Percentiles rank a stretch among this genome's conserved stretches.
phyloP scores from a whole-genome alignment of 345 rosid species.

The Eutrema yunnanense region DNA sequence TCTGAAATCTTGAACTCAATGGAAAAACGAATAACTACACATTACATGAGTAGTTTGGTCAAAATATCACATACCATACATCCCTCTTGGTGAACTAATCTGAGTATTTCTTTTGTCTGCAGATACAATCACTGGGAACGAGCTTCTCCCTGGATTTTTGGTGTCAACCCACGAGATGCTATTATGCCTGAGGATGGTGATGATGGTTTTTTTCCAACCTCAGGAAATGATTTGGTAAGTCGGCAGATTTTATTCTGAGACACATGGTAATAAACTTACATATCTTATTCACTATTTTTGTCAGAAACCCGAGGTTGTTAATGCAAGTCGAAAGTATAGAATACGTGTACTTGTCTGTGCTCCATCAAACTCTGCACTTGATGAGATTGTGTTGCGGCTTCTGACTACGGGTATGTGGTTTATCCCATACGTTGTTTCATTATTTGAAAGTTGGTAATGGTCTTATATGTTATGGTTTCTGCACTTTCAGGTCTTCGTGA shows the following conservation, averaged over 20 bases:
- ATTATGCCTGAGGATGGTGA: conserved; percentile 83
- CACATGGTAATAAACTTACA: not conserved
- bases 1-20: not conserved
- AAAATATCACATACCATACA: conserved; percentile 1
- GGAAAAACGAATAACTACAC: not conserved
- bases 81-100: not conserved
- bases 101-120: conserved; percentile 9
- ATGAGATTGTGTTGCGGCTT: conserved; percentile 90
- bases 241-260: conserved; percentile 1
- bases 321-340: conserved; percentile 63
- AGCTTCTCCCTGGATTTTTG: conserved; percentile 87
- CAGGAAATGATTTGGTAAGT: conserved; percentile 88
- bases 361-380: conserved; percentile 97
- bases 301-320: conserved; percentile 88
- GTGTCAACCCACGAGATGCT: conserved; percentile 74
- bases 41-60: not conserved
- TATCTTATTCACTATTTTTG: conserved; percentile 5
- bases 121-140: conserved; percentile 68
- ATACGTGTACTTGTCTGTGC: conserved; percentile 89
- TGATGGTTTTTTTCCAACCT: conserved; percentile 81
- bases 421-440: not conserved
- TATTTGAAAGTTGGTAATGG: not conserved
- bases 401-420: conserved; percentile 55
- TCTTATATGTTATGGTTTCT: conserved; percentile 14
- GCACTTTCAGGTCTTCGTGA: conserved; percentile 62